A percentile compares a stretch with the other conserved stretches of the same genome.
Evolutionary conservation across 2,329 filamentous ascomycete genomes (phyloP).

Genomic region (Colletotrichum limetticola): DNA sequence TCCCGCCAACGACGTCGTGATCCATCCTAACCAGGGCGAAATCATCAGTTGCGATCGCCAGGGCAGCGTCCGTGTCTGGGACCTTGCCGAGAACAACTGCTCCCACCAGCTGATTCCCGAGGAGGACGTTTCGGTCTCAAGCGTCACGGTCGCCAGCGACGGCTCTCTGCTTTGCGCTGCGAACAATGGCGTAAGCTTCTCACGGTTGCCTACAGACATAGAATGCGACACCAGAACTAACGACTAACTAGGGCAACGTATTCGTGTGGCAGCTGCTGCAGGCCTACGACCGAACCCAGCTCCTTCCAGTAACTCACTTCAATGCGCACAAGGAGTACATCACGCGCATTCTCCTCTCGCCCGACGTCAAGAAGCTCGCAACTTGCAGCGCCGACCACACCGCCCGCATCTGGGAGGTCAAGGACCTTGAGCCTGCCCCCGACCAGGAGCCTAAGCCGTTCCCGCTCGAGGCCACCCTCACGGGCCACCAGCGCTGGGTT

Average conservation of each 20-base stretch:
- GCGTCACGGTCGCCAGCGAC: constrained; percentile 95
- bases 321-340: constrained; percentile 92
- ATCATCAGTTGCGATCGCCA: constrained; percentile 95
- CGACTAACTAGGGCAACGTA: constrained; percentile 79
- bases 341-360: constrained; percentile 89
- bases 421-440: constrained; percentile 68
- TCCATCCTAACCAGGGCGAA: constrained; percentile 98
- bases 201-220: neutral
- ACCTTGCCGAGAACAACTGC: constrained; percentile 96
- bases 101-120: constrained; percentile 96
- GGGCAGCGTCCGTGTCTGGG: constrained; percentile 95
- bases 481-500: constrained; percentile 94
- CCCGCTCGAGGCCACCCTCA: constrained; percentile 86
- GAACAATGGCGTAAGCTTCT: constrained; percentile 79
- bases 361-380: constrained; percentile 92
- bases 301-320: constrained; percentile 89
- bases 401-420: constrained; percentile 94
- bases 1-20: constrained; percentile 97
- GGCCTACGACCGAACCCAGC: constrained; percentile 81
- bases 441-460: constrained; percentile 67
- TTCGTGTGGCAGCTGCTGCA: constrained; percentile 97
- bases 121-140: constrained; percentile 92
- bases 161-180: constrained; percentile 92
- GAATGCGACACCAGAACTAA: neutral
- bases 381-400: constrained; percentile 95